Conservation (phyloP, 257 asterid genomes). For the Asclepias syriaca region DNA sequence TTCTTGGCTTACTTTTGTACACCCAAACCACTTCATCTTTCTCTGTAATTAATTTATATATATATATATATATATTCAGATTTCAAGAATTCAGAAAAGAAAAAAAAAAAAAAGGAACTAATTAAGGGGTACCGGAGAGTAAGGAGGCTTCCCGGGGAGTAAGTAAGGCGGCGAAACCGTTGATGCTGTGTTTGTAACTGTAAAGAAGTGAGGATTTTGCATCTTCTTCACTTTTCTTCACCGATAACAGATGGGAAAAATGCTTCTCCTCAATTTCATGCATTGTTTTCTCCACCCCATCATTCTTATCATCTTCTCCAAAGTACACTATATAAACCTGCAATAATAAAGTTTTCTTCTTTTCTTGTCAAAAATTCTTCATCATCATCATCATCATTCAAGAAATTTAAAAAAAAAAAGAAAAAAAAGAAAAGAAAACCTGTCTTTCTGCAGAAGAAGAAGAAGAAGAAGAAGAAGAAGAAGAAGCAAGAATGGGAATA, state of each 20-base stretch:
- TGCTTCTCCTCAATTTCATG: conserved; percentile 63
- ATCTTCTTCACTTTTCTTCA: conserved; percentile 58
- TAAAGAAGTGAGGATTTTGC: conserved; percentile 78
- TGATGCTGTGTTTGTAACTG: conserved; percentile 81
- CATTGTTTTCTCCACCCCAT: conserved; percentile 35
- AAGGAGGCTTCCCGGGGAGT: conserved; percentile 54
- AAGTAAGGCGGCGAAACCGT: conserved; percentile 87
- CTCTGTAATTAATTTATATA: conserved; percentile 23
- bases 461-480: conserved; percentile 22
- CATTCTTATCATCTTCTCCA: conserved; percentile 41
- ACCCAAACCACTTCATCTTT: conserved; percentile 72
- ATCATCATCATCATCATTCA: not conserved
- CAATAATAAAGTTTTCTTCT: too few species aligned
- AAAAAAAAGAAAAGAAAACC: conserved; percentile 22
- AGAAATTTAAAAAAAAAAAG: not conserved
- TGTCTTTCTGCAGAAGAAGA: conserved; percentile 33
- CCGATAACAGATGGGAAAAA: conserved; percentile 56
- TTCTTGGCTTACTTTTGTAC: conserved; percentile 48
- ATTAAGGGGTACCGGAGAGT: conserved; percentile 40
- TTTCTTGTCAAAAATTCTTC: too few species aligned
- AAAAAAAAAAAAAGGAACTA: too few species aligned
- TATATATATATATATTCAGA: too few species aligned
- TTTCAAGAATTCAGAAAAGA: too few species aligned
- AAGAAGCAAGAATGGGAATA: conserved; percentile 40
- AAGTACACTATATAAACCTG: conserved; percentile 80